Conservation (phyloP, 2,329 filamentous ascomycete genomes). For the Cytospora chrysosperma region DNA sequence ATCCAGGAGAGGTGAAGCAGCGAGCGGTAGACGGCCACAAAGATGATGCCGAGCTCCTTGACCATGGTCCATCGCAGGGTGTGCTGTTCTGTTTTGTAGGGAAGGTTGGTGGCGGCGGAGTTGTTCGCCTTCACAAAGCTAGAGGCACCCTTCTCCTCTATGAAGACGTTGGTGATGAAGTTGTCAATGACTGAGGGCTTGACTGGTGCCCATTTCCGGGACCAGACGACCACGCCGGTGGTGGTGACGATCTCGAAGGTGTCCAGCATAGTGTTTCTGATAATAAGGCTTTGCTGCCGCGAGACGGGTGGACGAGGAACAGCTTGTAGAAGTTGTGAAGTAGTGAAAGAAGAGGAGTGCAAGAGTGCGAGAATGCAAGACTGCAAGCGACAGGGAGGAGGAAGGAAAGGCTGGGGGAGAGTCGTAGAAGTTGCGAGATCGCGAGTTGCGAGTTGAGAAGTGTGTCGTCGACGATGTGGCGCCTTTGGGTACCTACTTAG, state of each 20-base stretch:
- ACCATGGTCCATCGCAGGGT: slow-evolving; percentile 90
- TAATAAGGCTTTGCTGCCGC: not conserved
- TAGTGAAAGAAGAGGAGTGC: too few species aligned
- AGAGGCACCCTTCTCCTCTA: slow-evolving; percentile 79
- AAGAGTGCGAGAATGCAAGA: too few species aligned
- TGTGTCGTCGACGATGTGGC: not conserved
- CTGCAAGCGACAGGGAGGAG: too few species aligned
- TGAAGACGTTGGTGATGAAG: slow-evolving; percentile 95
- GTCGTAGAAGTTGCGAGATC: not conserved
- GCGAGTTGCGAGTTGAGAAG: not conserved
- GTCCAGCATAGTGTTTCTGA: slow-evolving; percentile 67
- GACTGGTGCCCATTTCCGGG: slow-evolving; percentile 77
- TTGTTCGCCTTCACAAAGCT: slow-evolving; percentile 58
- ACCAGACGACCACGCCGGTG: slow-evolving; percentile 96
- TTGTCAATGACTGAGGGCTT: slow-evolving; percentile 84
- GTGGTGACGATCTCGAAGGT: slow-evolving; percentile 96
- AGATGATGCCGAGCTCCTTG: slow-evolving; percentile 92
- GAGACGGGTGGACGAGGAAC: not conserved
- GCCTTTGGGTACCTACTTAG: not conserved
- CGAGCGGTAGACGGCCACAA: slow-evolving; percentile 98
- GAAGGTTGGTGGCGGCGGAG: slow-evolving; percentile 63
- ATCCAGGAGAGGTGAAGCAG: slow-evolving; percentile 95
- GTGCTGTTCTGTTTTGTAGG: slow-evolving; percentile 89
- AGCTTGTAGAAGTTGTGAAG: not conserved
- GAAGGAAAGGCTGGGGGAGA: not conserved